These are phyloP conservation scores for Sphaerulina populicola DNA, from an alignment of 2,329 filamentous ascomycete genomes.

Conservation along the genomic window DNA sequence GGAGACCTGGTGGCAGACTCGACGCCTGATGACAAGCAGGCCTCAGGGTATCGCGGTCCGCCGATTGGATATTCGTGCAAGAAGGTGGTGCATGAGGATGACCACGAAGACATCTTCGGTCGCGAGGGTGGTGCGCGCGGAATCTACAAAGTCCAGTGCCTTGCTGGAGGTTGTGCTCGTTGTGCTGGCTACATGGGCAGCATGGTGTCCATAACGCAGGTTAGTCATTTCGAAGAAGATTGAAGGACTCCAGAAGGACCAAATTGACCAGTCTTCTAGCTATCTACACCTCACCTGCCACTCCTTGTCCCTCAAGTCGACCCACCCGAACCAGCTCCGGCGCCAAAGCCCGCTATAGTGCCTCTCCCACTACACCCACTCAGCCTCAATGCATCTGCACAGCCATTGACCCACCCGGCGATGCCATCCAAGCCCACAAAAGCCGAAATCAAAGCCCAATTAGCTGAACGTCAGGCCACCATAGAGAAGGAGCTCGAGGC, in stretches of 20 bases:
- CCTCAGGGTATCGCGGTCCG: neutral
- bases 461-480: neutral
- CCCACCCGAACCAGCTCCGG: neutral
- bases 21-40: neutral
- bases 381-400: neutral
- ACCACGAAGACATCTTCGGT: neutral
- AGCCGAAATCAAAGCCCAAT: neutral
- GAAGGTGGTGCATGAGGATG: neutral
- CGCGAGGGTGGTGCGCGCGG: neutral
- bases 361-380: neutral
- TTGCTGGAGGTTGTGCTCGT: neutral
- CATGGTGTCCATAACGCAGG: neutral
- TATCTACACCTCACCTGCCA: neutral
- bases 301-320: neutral
- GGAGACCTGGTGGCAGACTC: neutral
- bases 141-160: neutral
- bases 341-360: too few species aligned
- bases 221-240: neutral
- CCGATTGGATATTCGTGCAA: neutral
- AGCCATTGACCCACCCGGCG: neutral
- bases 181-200: neutral
- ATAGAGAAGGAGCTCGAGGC: neutral
- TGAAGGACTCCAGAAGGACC: neutral
- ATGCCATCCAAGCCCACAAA: neutral
- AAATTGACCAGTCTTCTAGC: neutral